These are phyloP conservation scores for Bipolaris zeicola DNA, from an alignment of 2,329 filamentous ascomycete genomes.

Conservation along the genomic window DNA sequence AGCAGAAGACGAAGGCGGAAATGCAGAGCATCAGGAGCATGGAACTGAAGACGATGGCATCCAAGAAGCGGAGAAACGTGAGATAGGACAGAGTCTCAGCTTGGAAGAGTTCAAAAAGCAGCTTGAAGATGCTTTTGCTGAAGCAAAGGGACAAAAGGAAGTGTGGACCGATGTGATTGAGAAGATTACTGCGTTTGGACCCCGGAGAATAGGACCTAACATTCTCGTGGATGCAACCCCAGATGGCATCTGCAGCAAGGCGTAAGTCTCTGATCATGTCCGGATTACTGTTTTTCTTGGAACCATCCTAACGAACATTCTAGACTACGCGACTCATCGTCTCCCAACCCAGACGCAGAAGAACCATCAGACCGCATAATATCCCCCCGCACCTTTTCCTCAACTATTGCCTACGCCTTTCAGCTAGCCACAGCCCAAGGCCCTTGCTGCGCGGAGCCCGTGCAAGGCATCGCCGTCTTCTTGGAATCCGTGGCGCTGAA, in stretches of 20 bases:
- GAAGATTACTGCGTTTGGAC: constrained; percentile 88
- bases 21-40: constrained; percentile 48
- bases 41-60: constrained; percentile 57
- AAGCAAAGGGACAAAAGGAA: constrained; percentile 74
- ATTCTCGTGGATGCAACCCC: constrained; percentile 83
- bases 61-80: constrained; percentile 60
- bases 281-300: too few relatives aligned
- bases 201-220: constrained; percentile 83
- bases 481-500: constrained; percentile 77
- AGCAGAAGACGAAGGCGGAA: constrained; percentile 52
- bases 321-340: constrained; percentile 36
- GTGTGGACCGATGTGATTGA: constrained; percentile 78
- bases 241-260: constrained; percentile 71
- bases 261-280: constrained; percentile 57
- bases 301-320: too few relatives aligned
- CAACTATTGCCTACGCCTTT: constrained; percentile 93
- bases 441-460: constrained; percentile 87
- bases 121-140: constrained; percentile 70
- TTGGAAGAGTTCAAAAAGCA: constrained; percentile 77
- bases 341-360: constrained; percentile 46
- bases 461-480: constrained; percentile 91
- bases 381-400: constrained; percentile 72
- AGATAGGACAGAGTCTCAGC: constrained; percentile 66
- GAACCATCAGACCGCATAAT: constrained; percentile 43
- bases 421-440: constrained; percentile 89